Base-by-base conservation (phyloP, 2,329 filamentous ascomycete genomes). In the Arthrobotrys megalospora region DNA sequence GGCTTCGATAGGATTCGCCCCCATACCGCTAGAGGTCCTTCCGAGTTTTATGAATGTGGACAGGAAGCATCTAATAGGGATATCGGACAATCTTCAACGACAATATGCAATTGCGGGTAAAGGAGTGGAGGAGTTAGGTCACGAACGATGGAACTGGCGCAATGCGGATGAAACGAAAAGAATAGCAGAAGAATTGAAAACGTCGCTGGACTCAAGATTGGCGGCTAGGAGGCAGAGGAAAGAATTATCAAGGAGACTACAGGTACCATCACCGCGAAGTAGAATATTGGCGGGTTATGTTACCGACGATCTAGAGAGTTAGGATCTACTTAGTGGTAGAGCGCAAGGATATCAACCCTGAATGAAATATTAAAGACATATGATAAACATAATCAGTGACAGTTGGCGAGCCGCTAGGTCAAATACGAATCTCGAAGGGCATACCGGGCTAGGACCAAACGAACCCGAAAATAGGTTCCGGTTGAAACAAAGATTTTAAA, bases 41-140 rank as follows among this genome's bases (percentile, higher is more conserved):
- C 28, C 43, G 6, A 43, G 34, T 0, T 21, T 70, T 11, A 45
- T 32, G 5, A 3, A 24, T 3, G 6, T 19, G 2, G 53, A 45
- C 19, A 6, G 6, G 0, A 43, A 34, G 8, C 14, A 19, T n/a
- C 7, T 48, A 8, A 52, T 11, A 19, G 21, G 36, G 2, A 63
- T 70, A 52, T 21, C 43, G 19, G 32, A 45, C 1, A 52, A 53
- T 24, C 43, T 70, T 3, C 48, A 24, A 43, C 43, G 48, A 10
- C 67, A 70, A 19, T 70, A 63, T n/a, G 43, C n/a, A 12, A 52
- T 70, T 19, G 67, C 67, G 32, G 55, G 53, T 48, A 38, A 48
- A 21, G 67, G 53, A 3, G 62, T 60, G 12, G 28, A 48, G 5
- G 41, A 43, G 28, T 3, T 69, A n/a, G 41, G n/a, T 0, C n/a